These are phyloP conservation scores for Chalciporus piperatus DNA, from an alignment of 768 basidiomycete species.

Conservation along the genomic window DNA sequence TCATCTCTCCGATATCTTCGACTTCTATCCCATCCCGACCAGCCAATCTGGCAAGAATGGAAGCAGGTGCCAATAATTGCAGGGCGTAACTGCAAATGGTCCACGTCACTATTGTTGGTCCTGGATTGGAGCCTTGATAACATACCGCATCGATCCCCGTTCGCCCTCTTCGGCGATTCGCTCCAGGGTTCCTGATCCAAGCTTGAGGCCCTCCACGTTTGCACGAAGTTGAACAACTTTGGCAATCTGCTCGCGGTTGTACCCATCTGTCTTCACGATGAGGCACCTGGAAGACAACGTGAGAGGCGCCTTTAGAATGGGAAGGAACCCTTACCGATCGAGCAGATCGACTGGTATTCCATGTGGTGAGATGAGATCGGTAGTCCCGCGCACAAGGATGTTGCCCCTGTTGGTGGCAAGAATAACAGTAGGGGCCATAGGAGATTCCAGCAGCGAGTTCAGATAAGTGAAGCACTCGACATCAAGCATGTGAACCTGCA, in stretches of 20 bases:
- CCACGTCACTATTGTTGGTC: slow-evolving; percentile 7
- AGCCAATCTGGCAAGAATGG: slow-evolving; percentile 74
- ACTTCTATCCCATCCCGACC: slow-evolving; percentile 80
- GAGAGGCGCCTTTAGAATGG: slow-evolving; percentile 4
- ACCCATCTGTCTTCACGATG: slow-evolving; percentile 90
- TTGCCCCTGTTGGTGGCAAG: slow-evolving; percentile 96
- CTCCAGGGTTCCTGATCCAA: slow-evolving; percentile 75
- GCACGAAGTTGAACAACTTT: slow-evolving; percentile 86
- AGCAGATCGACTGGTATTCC: slow-evolving; percentile 92
- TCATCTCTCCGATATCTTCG: slow-evolving; percentile 93
- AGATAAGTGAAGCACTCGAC: slow-evolving; percentile 99
- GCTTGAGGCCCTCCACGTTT: slow-evolving; percentile 79
- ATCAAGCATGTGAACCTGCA: slow-evolving; percentile 97
- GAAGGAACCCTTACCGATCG: slow-evolving; percentile 61
- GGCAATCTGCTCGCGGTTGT: slow-evolving; percentile 79
- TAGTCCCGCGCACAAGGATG: slow-evolving; percentile 88
- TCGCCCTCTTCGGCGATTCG: slow-evolving; percentile 80
- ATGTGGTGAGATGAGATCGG: slow-evolving; percentile 87
- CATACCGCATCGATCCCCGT: slow-evolving; percentile 74
- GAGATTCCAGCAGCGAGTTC: slow-evolving; percentile 91
- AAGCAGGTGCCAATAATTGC: slow-evolving; percentile 87
- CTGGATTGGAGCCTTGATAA: slow-evolving; percentile 10
- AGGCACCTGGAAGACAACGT: slow-evolving; percentile 58
- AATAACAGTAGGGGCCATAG: slow-evolving; percentile 97
- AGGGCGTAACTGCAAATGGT: slow-evolving; percentile 68